Conservation (phyloP, 1,284 basidiomycete species). For the Ceratobasidium sp. region DNA sequence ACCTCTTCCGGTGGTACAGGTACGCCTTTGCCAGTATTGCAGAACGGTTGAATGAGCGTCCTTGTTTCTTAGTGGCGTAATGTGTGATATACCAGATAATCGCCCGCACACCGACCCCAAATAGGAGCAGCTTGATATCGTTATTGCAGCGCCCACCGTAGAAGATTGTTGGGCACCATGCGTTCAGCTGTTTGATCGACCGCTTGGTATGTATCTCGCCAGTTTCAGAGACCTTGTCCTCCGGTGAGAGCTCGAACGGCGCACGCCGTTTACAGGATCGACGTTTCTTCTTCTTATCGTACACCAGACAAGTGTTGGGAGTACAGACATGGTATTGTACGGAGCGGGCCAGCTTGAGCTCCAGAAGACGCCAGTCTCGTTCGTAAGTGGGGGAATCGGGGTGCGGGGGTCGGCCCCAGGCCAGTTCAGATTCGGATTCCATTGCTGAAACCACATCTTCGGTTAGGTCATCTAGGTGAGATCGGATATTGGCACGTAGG, state of each 20-base stretch:
- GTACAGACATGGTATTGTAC: not conserved
- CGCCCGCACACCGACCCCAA: too few relatives aligned
- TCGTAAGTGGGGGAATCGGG: constrained; percentile 50
- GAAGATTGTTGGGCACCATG: constrained; percentile 55
- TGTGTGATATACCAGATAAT: constrained; percentile 52
- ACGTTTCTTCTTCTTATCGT: too few relatives aligned
- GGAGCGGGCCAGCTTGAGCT: not conserved
- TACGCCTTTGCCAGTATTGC: constrained; percentile 39
- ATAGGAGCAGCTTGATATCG: too few relatives aligned
- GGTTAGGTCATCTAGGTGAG: constrained; percentile 54
- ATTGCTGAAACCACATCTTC: too few relatives aligned
- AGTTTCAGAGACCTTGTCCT: constrained; percentile 53
- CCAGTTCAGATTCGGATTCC: too few relatives aligned
- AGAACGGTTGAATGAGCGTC: constrained; percentile 52
- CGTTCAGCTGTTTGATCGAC: constrained; percentile 54
- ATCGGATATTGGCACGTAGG: constrained; percentile 52
- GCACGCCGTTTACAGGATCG: constrained; percentile 61
- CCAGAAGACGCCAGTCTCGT: constrained; percentile 43
- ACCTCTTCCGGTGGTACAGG: too few relatives aligned
- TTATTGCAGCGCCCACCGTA: constrained; percentile 56
- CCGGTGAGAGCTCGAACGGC: constrained; percentile 54
- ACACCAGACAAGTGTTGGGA: constrained; percentile 47
- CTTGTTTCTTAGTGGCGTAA: constrained; percentile 54
- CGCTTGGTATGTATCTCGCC: constrained; percentile 53
- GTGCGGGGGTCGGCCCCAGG: constrained; percentile 33